Percentiles rank a stretch among this genome's conserved stretches.
phyloP scores from a whole-genome alignment of 768 basidiomycete genomes.

The Sarcomyxa edulis region DNA sequence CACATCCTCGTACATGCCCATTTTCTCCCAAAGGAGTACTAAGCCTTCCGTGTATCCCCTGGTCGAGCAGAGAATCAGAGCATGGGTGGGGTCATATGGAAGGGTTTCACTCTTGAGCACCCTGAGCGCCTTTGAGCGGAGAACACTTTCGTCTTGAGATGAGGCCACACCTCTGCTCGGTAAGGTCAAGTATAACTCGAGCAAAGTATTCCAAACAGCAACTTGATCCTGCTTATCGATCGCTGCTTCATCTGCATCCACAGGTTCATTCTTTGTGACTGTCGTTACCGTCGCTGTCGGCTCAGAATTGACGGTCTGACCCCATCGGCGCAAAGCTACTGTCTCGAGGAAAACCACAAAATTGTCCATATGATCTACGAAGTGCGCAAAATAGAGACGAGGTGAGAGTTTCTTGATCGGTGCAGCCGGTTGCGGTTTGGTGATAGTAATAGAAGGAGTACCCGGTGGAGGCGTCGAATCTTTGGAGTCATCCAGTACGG shows the following conservation, averaged over 20 bases:
- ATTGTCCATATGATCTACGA: conserved; percentile 80
- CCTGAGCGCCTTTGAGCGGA: conserved; percentile 65
- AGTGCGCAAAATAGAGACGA: conserved; percentile 86
- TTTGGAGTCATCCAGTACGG: conserved; percentile 28
- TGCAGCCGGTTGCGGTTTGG: conserved; percentile 18
- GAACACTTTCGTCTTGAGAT: conserved; percentile 25
- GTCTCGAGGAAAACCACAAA: conserved; percentile 88
- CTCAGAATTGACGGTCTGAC: conserved; percentile 53
- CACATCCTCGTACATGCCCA: conserved; percentile 96
- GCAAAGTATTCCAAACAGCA: conserved; percentile 91
- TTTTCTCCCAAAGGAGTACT: conserved; percentile 85
- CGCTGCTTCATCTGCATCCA: conserved; percentile 31
- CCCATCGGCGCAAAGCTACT: conserved; percentile 77
- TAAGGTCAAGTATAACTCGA: conserved; percentile 84
- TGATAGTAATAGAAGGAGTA: conserved; percentile 14
- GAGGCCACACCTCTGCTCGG: conserved; percentile 23
- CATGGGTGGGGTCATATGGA: conserved; percentile 88
- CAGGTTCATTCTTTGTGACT: conserved; percentile 9
- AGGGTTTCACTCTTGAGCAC: conserved; percentile 56
- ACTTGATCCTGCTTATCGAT: conserved; percentile 64
- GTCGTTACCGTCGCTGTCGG: conserved; percentile 16
- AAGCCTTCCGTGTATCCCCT: conserved; percentile 78
- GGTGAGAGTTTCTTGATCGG: conserved; percentile 67
- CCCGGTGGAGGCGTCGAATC: conserved; percentile 26
- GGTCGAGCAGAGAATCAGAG: conserved; percentile 91